Evolutionary conservation across 179 eudicot genomes (phyloP), one percentile per base, ranked within the genome.

Genomic region (Drosera spatulata): DNA sequence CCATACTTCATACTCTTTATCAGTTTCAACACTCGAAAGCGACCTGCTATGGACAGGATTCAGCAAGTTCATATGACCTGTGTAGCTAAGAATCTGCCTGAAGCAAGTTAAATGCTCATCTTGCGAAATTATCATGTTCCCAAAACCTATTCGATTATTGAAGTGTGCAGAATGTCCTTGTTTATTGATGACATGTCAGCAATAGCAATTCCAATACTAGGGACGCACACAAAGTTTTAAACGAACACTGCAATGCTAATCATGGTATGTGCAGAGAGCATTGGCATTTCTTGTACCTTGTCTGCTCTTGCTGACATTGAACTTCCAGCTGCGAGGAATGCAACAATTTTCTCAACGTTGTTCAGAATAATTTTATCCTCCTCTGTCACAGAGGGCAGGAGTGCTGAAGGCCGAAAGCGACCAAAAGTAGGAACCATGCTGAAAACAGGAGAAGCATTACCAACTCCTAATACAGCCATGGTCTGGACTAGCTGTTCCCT

Each of bases 341-440:
- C 85, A 10, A 82, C 67, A 37, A 93, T 77, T 66, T 75, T 85
- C 68, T 89, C 88, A 64, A 93, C 93, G 79, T 93, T 93, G 81
- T 83, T 86, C 55, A 93, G 63, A 67, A 89, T 89, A 66, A 84
- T 74, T 75, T 68, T 77, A 79, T 93, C 99, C 74, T 93, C 99
- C 72, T 81, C 88, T 3, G 86, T 82, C 63, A 93, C 56, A 51
- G 86, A 64, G 43, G 99, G 99, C 50, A 93, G 61, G 68, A 93
- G 72, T 59, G 68, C 86, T 33, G 77, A 72, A 46, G 98, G 85
- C 64, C 78, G 81, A 39, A 93, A 59, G 45, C 88, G 83, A 65
- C 87, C 95, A 41, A 89, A 78, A 42, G 85, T 60, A 59, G 96
- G 95, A 73, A 93, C 74, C 79, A 82, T 80, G 62, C 84, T 71